Evolutionary conservation across 495 filamentous ascomycete genomes (phyloP).

Genomic region (Aspergillus leporis): DNA sequence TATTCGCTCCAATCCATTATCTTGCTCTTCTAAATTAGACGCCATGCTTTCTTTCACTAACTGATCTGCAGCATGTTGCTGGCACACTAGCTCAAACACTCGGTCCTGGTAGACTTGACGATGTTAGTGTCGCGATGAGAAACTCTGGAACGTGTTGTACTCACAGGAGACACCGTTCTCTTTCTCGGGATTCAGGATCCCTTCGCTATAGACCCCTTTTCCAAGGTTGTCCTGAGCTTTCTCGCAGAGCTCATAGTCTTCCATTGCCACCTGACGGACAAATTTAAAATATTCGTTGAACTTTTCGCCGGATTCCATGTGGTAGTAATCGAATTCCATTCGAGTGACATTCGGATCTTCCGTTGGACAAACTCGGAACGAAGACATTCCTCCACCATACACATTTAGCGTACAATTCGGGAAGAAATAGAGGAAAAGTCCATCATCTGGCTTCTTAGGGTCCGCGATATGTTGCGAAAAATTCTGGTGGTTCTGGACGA

Average conservation of each 20-base stretch:
- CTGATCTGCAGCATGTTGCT: slow-evolving; percentile 46
- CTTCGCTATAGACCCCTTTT: slow-evolving; percentile 57
- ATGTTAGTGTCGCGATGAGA: not conserved
- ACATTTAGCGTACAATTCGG: slow-evolving; percentile 62
- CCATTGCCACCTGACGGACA: slow-evolving; percentile 59
- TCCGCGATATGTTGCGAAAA: slow-evolving; percentile 61
- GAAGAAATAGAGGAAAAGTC: slow-evolving; percentile 62
- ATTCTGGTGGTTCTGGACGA: slow-evolving; percentile 56
- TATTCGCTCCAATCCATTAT: slow-evolving; percentile 14
- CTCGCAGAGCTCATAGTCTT: slow-evolving; percentile 63
- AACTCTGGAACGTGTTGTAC: slow-evolving; percentile 16
- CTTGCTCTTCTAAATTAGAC: slow-evolving; percentile 15
- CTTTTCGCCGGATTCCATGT: slow-evolving; percentile 51
- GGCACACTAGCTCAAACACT: slow-evolving; percentile 53
- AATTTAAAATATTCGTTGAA: slow-evolving; percentile 63
- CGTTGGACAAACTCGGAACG: slow-evolving; percentile 58
- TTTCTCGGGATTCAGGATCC: slow-evolving; percentile 58
- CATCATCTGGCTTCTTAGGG: slow-evolving; percentile 54
- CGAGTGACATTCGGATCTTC: slow-evolving; percentile 52
- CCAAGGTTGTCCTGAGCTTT: slow-evolving; percentile 57
- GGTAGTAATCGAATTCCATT: slow-evolving; percentile 67
- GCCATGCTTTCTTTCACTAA: slow-evolving; percentile 8
- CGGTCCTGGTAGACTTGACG: slow-evolving; percentile 53
- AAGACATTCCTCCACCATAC: slow-evolving; percentile 61
- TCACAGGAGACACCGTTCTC: slow-evolving; percentile 58